Conservation (phyloP, 306 rosid genomes). For the Coriaria nepalensis region DNA sequence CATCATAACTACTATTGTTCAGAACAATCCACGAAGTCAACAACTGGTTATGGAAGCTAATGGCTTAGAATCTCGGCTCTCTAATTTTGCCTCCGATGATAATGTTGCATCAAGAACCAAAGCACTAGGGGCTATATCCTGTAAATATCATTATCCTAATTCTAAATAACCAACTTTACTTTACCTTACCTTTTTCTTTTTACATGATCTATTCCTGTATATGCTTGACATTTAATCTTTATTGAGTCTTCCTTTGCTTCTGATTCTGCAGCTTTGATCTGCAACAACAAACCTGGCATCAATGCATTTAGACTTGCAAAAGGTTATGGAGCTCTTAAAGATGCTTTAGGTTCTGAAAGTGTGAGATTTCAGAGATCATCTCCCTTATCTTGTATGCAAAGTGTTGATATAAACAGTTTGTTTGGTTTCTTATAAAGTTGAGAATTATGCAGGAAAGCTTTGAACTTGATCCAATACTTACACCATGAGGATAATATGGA, state of each 20-base stretch:
- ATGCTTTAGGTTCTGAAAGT: slow-evolving; percentile 58
- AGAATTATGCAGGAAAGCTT: slow-evolving; percentile 64
- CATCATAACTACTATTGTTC: slow-evolving; percentile 79
- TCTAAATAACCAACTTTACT: too few species aligned
- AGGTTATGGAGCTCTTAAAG: slow-evolving; percentile 78
- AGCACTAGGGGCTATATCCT: slow-evolving; percentile 86
- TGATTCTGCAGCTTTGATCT: slow-evolving; percentile 55
- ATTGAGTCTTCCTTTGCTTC: slow-evolving; percentile 6
- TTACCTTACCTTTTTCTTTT: too few species aligned
- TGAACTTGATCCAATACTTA: slow-evolving; percentile 69
- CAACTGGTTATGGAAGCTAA: slow-evolving; percentile 83
- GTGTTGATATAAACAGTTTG: not conserved
- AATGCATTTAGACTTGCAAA: slow-evolving; percentile 75
- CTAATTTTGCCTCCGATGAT: slow-evolving; percentile 60
- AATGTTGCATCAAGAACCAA: slow-evolving; percentile 66
- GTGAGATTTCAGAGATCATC: slow-evolving; percentile 87
- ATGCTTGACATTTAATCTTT: too few species aligned
- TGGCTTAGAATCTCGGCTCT: slow-evolving; percentile 72
- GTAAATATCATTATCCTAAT: slow-evolving; percentile 26
- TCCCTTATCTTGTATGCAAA: not conserved
- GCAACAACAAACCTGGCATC: slow-evolving; percentile 63
- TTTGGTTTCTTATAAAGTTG: slow-evolving; percentile 3
- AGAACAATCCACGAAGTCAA: slow-evolving; percentile 81
- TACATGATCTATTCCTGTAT: too few species aligned
- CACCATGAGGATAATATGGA: slow-evolving; percentile 58